Percentiles rank a stretch among this genome's conserved stretches.
phyloP scores from a whole-genome alignment of 139 green algal genomes.

The Volvox africanus region DNA sequence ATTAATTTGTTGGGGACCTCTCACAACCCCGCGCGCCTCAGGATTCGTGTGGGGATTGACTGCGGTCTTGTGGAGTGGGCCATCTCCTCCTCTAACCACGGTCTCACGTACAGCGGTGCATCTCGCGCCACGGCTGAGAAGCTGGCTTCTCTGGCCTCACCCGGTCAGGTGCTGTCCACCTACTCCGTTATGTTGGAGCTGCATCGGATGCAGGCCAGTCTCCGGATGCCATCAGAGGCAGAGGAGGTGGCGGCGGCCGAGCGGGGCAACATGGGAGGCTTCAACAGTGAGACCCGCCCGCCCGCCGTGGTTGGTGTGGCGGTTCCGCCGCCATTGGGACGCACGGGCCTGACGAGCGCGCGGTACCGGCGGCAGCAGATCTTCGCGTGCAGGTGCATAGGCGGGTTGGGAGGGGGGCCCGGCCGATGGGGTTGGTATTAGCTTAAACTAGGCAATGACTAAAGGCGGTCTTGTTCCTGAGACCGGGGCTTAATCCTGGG shows the following conservation, averaged over 20 bases:
- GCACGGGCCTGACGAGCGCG: background rate
- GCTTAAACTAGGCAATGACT: too few relatives aligned
- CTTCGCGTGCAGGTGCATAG: slow-evolving; percentile 4
- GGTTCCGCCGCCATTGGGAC: background rate
- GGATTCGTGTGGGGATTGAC: slow-evolving; percentile 34
- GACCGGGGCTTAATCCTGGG: too few relatives aligned
- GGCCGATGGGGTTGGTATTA: too few relatives aligned
- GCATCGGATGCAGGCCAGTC: slow-evolving; percentile 16
- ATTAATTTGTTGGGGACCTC: background rate
- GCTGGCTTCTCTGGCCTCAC: background rate
- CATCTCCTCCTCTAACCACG: background rate
- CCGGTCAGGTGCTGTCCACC: slow-evolving; percentile 9
- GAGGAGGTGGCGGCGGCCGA: background rate
- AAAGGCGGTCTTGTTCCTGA: too few relatives aligned
- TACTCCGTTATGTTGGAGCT: background rate
- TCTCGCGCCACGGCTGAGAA: background rate
- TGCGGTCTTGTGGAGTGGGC: slow-evolving; percentile 24
- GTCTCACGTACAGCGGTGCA: background rate
- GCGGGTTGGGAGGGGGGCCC: background rate
- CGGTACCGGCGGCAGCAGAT: background rate
- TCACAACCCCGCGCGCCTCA: background rate
- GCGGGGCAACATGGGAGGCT: background rate
- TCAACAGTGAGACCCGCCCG: background rate
- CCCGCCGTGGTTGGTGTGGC: slow-evolving; percentile 1
- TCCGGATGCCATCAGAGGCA: background rate